Conservation (phyloP, 2,329 filamentous ascomycete genomes). For the Phaeosphaeriaceae sp. region DNA sequence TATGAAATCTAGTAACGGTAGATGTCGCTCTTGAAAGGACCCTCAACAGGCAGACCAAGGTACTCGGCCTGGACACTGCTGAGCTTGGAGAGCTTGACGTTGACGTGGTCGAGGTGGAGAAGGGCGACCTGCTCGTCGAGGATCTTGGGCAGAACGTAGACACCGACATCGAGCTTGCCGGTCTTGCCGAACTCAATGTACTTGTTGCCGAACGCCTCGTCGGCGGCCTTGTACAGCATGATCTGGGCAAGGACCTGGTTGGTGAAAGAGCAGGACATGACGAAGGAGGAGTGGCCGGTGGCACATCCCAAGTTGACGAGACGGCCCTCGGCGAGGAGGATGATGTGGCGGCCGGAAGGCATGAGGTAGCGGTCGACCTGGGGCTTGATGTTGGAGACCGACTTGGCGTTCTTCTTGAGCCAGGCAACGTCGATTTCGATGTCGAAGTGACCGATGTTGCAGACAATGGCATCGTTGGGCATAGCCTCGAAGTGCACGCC, state of each 20-base stretch:
- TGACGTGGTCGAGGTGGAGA: constrained; percentile 91
- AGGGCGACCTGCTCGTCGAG: constrained; percentile 98
- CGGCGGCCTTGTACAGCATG: constrained; percentile 92
- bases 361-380: constrained; percentile 98
- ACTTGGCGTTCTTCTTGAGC: constrained; percentile 96
- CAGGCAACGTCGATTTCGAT: constrained; percentile 99
- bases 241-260: constrained; percentile 99
- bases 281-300: constrained; percentile 98
- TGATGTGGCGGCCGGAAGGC: constrained; percentile 93
- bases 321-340: constrained; percentile 97
- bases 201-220: constrained; percentile 87
- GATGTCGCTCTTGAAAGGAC: constrained; percentile 96
- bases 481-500: constrained; percentile 93
- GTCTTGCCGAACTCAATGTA: constrained; percentile 95
- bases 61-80: constrained; percentile 91
- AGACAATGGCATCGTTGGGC: constrained; percentile 97
- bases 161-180: constrained; percentile 87
- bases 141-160: constrained; percentile 98
- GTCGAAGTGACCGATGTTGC: constrained; percentile 99
- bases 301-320: constrained; percentile 99
- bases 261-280: constrained; percentile 99
- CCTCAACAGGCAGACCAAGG: constrained; percentile 82
- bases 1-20: constrained; percentile 60
- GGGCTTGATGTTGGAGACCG: constrained; percentile 98
- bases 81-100: constrained; percentile 90